phyloP scores from a whole-genome alignment of 2,329 filamentous ascomycete genomes.

The Leptographium radiaticola region DNA sequence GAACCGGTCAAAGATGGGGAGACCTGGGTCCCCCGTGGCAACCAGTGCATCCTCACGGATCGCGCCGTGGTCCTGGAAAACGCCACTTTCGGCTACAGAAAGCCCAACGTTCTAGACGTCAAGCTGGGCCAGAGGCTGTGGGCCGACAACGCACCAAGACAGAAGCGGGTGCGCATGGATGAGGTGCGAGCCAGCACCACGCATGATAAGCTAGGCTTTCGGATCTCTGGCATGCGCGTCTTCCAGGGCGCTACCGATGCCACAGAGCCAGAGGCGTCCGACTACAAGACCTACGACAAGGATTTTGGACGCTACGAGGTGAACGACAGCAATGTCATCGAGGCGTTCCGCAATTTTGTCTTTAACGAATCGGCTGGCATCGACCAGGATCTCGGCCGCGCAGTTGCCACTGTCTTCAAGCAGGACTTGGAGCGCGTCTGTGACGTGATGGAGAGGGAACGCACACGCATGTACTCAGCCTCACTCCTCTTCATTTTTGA shows the following conservation, averaged over 20 bases:
- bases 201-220: conserved; percentile 46
- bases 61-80: conserved; percentile 78
- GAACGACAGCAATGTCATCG: conserved; percentile 38
- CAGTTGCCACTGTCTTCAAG: conserved; percentile 40
- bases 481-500: conserved; percentile 53
- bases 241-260: conserved; percentile 37
- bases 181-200: conserved; percentile 46
- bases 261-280: conserved; percentile 35
- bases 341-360: conserved; percentile 42
- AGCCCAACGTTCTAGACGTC: conserved; percentile 83
- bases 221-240: conserved; percentile 52
- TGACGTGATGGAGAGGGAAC: conserved; percentile 37
- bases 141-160: conserved; percentile 55
- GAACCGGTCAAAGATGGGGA: conserved; percentile 14
- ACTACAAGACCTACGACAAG: conserved; percentile 49
- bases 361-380: conserved; percentile 47
- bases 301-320: conserved; percentile 44
- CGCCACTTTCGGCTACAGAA: conserved; percentile 63
- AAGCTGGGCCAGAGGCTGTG: conserved; percentile 82
- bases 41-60: conserved; percentile 57
- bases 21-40: conserved; percentile 35
- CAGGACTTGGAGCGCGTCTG: conserved; percentile 39
- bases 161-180: conserved; percentile 48
- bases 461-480: conserved; percentile 51
- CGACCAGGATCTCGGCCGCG: conserved; percentile 41